These are phyloP conservation scores for Mucor sp. DNA, from an alignment of 371 early-diverging fungal species.

Conservation along the genomic window DNA sequence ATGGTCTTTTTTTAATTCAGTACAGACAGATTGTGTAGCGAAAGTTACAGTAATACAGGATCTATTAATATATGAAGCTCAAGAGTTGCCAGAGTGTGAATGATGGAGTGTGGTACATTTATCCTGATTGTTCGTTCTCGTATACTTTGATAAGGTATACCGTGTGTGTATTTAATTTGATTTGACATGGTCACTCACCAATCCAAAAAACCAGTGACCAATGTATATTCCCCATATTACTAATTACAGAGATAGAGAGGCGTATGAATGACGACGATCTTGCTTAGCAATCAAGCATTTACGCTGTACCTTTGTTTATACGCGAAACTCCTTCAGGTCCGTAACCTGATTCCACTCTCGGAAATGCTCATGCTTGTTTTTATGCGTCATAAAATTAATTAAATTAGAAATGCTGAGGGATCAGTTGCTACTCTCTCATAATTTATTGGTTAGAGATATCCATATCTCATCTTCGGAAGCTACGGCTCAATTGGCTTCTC, in stretches of 20 bases:
- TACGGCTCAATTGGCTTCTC: too few species aligned
- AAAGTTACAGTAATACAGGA: background rate
- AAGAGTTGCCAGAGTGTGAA: background rate
- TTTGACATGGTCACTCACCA: background rate
- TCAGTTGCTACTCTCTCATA: background rate
- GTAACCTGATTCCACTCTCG: background rate
- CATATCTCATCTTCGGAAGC: background rate
- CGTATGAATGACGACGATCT: background rate
- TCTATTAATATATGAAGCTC: background rate
- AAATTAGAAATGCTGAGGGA: background rate
- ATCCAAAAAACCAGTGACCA: background rate
- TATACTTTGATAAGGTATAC: background rate
- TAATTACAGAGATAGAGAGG: background rate
- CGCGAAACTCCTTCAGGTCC: background rate
- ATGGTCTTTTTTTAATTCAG: background rate
- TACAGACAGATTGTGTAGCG: background rate
- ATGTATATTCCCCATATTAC: background rate
- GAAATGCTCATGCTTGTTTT: background rate
- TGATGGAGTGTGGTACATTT: background rate
- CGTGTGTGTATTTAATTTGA: background rate
- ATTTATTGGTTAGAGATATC: background rate
- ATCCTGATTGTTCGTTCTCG: background rate
- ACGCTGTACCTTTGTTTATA: background rate
- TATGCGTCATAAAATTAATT: background rate
- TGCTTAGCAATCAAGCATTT: background rate